Conservation (phyloP, 1,284 basidiomycete genomes). For the Pholiota adiposa region DNA sequence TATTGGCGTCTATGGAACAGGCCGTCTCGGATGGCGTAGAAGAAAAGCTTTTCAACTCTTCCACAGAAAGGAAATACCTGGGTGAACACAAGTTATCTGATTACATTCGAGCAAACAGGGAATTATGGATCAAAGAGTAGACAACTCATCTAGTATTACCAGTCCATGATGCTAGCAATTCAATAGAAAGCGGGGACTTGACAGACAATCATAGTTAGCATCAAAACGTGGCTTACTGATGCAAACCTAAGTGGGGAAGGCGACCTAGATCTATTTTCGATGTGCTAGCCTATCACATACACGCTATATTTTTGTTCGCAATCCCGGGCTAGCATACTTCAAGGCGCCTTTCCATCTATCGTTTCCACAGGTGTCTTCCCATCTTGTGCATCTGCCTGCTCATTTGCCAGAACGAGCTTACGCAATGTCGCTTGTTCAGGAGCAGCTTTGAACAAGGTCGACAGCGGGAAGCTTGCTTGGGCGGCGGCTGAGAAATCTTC, state of each 20-base stretch:
- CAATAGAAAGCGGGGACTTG: too few relatives aligned
- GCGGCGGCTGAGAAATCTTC: constrained; percentile 64
- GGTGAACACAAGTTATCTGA: constrained; percentile 20
- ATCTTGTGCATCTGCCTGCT: constrained; percentile 3
- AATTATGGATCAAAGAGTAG: constrained; percentile 17
- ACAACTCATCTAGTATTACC: neutral
- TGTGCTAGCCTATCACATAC: neutral
- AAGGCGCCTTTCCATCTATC: neutral
- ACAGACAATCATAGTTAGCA: too few relatives aligned
- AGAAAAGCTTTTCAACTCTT: constrained; percentile 3
- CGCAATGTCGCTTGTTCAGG: constrained; percentile 45
- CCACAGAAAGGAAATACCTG: constrained; percentile 18
- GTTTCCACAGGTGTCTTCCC: constrained; percentile 1
- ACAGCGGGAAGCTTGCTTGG: constrained; percentile 56
- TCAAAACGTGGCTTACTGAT: too few relatives aligned
- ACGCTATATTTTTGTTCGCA: neutral
- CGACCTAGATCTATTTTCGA: neutral
- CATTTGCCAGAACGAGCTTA: constrained; percentile 24
- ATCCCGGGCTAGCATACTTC: neutral
- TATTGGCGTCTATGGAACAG: constrained; percentile 13
- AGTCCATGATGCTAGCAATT: neutral
- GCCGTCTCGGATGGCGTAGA: constrained; percentile 20
- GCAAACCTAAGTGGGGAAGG: neutral
- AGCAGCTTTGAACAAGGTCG: constrained; percentile 65
- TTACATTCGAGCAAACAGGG: constrained; percentile 21